Evolutionary conservation across 495 filamentous ascomycete species (phyloP), one percentile per base, ranked within the genome.

Genomic region (Coniosporium apollinis): DNA sequence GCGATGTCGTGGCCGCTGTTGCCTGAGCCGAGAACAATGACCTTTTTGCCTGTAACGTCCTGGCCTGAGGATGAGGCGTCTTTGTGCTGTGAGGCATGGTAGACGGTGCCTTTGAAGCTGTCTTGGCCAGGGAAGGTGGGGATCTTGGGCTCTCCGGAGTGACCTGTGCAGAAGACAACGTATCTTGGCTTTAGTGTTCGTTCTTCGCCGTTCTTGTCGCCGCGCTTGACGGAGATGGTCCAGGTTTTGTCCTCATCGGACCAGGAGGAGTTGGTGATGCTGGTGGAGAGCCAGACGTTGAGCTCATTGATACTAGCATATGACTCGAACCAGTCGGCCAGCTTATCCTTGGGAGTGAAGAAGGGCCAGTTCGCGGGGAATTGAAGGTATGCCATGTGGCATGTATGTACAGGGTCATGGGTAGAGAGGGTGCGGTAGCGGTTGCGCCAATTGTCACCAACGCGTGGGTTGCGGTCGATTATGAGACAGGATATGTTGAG

Each of bases 1-100:
- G 77, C 74, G 42, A 91, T 91, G 49, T 91, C 83, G 44, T 86
- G 74, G 8, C 65, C 72, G 1, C 79, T 85, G 49, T 86, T 89
- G 54, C 82, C 82, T 19, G 72, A 75, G 3, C 83, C 83, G 5
- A 92, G 66, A 0, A 92, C 69, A 14, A 89, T 55, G 1, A 70
- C 82, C 43, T 74, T 79, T 48, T 75, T 81, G 1, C 69, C 70
- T 15, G 61, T 60, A 8, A 76, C 72, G 18, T 44, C 22, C 19
- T 41, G 30, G 4, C 74, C 75, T 0, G 61, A 50, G 8, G 34
- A 33, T 19, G 32, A 39, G 13, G 48, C 46, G 22, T 41, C 46
- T 1, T 33, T 22, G 48, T 79, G 81, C 20, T 80, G 66, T 9
- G 74, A 74, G 19, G 74, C 82, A 46, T 89, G 82, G 52, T 70